phyloP scores from a whole-genome alignment of 441 rosid species.

The Gossypium lobatum region DNA sequence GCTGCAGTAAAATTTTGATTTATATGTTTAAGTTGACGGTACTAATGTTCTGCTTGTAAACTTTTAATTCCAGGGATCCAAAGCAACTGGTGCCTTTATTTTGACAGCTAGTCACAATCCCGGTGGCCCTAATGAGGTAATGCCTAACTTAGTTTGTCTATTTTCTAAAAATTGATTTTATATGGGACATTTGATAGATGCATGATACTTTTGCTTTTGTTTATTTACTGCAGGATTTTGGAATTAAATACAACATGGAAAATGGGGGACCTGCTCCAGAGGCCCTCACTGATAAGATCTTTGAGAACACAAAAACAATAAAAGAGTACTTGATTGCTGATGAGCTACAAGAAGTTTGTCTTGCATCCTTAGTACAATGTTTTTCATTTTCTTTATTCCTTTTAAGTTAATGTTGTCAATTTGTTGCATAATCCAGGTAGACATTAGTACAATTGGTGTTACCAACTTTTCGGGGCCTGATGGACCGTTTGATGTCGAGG shows the following conservation, averaged over 20 bases:
- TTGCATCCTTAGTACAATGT: slow-evolving; percentile 19
- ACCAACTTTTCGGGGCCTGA: slow-evolving; percentile 61
- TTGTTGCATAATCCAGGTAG: slow-evolving; percentile 51
- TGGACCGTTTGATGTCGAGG: slow-evolving; percentile 85
- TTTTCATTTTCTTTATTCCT: slow-evolving; percentile 7
- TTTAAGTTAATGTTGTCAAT: neutral
- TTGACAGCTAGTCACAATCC: slow-evolving; percentile 99
- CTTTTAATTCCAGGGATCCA: slow-evolving; percentile 64
- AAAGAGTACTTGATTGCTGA: slow-evolving; percentile 71
- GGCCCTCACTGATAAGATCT: slow-evolving; percentile 83
- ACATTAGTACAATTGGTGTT: slow-evolving; percentile 56
- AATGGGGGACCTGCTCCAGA: slow-evolving; percentile 99
- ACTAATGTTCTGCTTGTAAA: slow-evolving; percentile 17
- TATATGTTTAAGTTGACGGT: neutral
- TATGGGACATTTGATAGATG: neutral
- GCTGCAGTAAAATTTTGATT: slow-evolving; percentile 6
- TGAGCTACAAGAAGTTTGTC: slow-evolving; percentile 64
- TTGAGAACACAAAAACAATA: slow-evolving; percentile 84
- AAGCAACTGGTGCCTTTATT: slow-evolving; percentile 87
- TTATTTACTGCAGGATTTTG: slow-evolving; percentile 73
- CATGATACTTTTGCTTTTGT: neutral
- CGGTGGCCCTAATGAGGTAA: slow-evolving; percentile 86
- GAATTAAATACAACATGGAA: slow-evolving; percentile 98
- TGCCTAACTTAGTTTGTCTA: neutral
- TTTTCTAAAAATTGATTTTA: slow-evolving; percentile 1